Percentiles rank a stretch among this genome's conserved stretches.
Conservation (phyloP, 495 filamentous ascomycete species). For the Trichoderma erinaceum region DNA sequence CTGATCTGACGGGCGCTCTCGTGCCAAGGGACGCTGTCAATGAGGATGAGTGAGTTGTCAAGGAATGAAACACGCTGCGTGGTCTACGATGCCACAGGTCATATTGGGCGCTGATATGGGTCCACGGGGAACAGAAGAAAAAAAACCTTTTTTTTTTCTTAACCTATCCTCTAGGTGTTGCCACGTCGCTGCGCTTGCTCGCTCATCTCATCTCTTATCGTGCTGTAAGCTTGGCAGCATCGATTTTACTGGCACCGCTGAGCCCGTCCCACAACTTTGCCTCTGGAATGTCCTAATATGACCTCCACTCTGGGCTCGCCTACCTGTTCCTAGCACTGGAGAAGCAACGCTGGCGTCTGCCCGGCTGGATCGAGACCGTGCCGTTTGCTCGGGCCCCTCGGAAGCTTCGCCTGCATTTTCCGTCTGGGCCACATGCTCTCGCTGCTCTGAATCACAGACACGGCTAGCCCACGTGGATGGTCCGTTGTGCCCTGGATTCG, state of each 20-base stretch:
- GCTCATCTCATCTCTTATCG: not conserved
- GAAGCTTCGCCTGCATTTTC: slow-evolving; percentile 5
- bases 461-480: not conserved
- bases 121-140: not conserved
- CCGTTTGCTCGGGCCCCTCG: slow-evolving; percentile 11
- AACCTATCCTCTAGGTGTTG: not conserved
- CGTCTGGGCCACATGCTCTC: not conserved
- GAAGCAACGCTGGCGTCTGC: not conserved
- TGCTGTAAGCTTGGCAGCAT: not conserved
- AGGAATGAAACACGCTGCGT: no score
- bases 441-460: not conserved
- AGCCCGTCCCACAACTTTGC: slow-evolving; percentile 7
- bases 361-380: slow-evolving; percentile 5
- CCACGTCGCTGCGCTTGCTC: slow-evolving; percentile 4
- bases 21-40: not conserved
- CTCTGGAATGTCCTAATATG: slow-evolving; percentile 10
- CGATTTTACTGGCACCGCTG: slow-evolving; percentile 3
- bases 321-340: not conserved
- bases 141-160: not conserved
- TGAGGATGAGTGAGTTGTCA: not conserved
- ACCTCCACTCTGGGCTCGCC: slow-evolving; percentile 4
- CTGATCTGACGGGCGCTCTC: not conserved
- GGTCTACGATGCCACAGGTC: no score
- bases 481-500: not conserved
- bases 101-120: not conserved